Percentiles rank a stretch among this genome's conserved stretches.
Evolutionary conservation across 768 basidiomycete species (phyloP).

Genomic region (Phylloporus scabripes): DNA sequence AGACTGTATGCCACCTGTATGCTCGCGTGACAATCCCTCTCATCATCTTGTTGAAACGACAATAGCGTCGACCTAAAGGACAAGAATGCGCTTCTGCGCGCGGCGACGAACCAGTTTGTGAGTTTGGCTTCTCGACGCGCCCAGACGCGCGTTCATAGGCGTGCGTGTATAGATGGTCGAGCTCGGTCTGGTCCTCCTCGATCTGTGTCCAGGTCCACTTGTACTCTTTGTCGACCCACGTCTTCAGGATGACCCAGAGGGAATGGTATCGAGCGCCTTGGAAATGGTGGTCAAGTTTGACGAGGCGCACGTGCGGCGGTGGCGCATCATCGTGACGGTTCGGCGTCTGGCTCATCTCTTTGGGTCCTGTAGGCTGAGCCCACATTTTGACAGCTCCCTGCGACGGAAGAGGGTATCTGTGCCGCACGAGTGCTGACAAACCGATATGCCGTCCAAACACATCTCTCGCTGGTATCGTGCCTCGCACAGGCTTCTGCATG

Average conservation of each 20-base stretch:
- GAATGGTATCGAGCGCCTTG: constrained; percentile 40
- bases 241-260: constrained; percentile 30
- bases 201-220: constrained; percentile 44
- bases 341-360: background rate
- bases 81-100: constrained; percentile 15
- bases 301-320: constrained; percentile 33
- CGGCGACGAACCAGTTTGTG: constrained; percentile 29
- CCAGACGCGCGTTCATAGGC: background rate
- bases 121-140: constrained; percentile 8
- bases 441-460: constrained; percentile 40
- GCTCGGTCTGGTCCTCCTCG: constrained; percentile 40
- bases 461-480: constrained; percentile 48
- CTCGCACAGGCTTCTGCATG: constrained; percentile 54
- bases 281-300: constrained; percentile 39
- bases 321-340: constrained; percentile 48
- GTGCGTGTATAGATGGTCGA: constrained; percentile 42
- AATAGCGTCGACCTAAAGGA: constrained; percentile 13
- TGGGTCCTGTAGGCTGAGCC: background rate
- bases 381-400: constrained; percentile 42
- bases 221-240: constrained; percentile 50
- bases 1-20: constrained; percentile 8
- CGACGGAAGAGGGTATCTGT: constrained; percentile 47
- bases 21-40: background rate
- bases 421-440: constrained; percentile 41
- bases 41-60: background rate